A percentile compares a stretch with the other conserved stretches of the same genome.
Conservation (phyloP, 495 filamentous ascomycete genomes). For the Podospora tetraspora region DNA sequence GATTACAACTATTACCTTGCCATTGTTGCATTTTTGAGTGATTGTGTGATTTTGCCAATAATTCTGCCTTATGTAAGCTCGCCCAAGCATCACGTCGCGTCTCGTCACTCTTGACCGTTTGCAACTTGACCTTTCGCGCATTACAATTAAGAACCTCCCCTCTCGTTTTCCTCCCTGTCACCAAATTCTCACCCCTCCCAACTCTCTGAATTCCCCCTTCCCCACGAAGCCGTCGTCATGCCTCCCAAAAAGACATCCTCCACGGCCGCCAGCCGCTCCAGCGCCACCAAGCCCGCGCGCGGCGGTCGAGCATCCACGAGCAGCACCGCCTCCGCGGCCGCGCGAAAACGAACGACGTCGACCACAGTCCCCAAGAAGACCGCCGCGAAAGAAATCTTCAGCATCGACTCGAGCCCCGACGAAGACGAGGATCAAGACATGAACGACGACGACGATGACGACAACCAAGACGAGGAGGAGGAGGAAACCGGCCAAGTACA, state of each 20-base stretch:
- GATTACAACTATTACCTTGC: too few relatives aligned
- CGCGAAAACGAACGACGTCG: neutral
- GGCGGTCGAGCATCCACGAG: neutral
- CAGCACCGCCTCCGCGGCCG: neutral
- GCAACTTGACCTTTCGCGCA: neutral
- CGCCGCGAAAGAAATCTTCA: neutral
- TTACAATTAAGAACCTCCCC: neutral
- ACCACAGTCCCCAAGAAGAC: neutral
- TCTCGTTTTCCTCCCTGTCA: neutral
- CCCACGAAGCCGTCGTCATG: slow-evolving; percentile 4
- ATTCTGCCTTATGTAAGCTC: neutral
- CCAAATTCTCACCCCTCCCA: neutral
- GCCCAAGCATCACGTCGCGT: neutral
- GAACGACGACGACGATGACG: slow-evolving; percentile 21
- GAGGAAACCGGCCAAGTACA: slow-evolving; percentile 12
- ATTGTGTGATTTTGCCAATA: neutral
- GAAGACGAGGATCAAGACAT: slow-evolving; percentile 24
- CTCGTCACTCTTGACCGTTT: neutral
- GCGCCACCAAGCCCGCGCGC: neutral
- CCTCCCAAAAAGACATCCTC: slow-evolving; percentile 16
- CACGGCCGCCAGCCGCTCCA: neutral
- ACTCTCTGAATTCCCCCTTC: neutral
- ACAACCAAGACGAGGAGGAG: slow-evolving; percentile 26
- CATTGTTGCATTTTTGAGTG: too few relatives aligned
- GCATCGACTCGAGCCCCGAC: neutral